A percentile compares a stretch with the other conserved stretches of the same genome.
Evolutionary conservation across 2,329 filamentous ascomycete species (phyloP).

Genomic region (Penicillium sp.): DNA sequence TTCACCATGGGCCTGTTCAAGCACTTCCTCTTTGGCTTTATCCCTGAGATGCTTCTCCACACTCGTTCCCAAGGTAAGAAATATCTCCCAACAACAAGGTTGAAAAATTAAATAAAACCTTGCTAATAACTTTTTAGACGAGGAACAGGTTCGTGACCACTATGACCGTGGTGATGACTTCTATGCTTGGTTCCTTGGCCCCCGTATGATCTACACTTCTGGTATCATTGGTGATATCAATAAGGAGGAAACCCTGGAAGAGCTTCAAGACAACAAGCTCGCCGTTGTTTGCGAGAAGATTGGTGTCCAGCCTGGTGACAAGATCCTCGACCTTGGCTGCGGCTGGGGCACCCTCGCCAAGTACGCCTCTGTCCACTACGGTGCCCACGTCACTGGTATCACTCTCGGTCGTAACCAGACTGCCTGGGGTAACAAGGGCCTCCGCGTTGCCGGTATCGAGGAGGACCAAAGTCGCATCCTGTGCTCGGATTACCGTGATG

Average conservation of each 20-base stretch:
- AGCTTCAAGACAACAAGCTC: constrained; percentile 98
- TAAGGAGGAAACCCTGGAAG: constrained; percentile 86
- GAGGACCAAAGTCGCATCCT: constrained; percentile 90
- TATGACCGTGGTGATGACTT: constrained; percentile 98
- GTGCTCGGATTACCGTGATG: constrained; percentile 97
- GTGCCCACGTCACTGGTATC: constrained; percentile 81
- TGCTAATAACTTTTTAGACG: constrained; percentile 60
- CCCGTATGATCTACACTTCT: constrained; percentile 98
- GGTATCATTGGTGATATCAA: constrained; percentile 88
- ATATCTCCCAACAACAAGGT: background rate
- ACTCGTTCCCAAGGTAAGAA: constrained; percentile 78
- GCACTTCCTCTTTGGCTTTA: constrained; percentile 84
- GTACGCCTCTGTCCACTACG: constrained; percentile 91
- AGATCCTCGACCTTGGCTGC: constrained; percentile 91
- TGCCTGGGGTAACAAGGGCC: constrained; percentile 90
- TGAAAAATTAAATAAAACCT: background rate
- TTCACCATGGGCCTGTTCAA: constrained; percentile 86
- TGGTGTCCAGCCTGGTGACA: constrained; percentile 77
- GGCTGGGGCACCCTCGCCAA: constrained; percentile 97
- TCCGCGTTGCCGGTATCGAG: constrained; percentile 78
- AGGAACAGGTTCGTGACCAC: constrained; percentile 96
- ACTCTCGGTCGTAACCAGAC: constrained; percentile 96
- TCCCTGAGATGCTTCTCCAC: constrained; percentile 91
- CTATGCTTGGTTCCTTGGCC: constrained; percentile 97
- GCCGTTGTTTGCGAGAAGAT: constrained; percentile 96